Conservation (phyloP, 2,329 filamentous ascomycete genomes). For the Cladosporium halotolerans region DNA sequence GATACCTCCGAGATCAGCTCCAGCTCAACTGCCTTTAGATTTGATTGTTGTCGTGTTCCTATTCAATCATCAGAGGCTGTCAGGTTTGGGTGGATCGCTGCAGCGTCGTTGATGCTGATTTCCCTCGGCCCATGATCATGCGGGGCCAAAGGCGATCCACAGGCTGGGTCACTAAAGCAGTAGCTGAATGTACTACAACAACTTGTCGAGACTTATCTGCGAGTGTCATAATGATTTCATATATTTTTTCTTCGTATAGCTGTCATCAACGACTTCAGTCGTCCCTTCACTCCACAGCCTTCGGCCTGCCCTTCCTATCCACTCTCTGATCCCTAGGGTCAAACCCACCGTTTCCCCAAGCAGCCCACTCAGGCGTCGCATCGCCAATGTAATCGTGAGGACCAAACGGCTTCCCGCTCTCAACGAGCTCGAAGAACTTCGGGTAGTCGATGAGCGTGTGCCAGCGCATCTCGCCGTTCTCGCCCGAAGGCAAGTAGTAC, state of each 20-base stretch:
- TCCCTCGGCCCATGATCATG: no score
- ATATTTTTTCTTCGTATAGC: not conserved
- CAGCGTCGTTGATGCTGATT: no score
- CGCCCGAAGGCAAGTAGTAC: slow-evolving; percentile 52
- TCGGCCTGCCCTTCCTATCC: slow-evolving; percentile 63
- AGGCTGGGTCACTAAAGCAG: no score
- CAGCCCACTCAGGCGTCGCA: slow-evolving; percentile 86
- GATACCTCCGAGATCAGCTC: no score
- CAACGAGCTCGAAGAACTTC: slow-evolving; percentile 76
- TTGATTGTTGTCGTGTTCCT: no score
- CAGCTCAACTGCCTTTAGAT: no score
- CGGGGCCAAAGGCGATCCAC: no score
- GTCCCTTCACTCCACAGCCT: not conserved
- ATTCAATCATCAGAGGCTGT: no score
- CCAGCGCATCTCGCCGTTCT: slow-evolving; percentile 61
- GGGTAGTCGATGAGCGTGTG: slow-evolving; percentile 88
- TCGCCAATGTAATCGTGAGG: slow-evolving; percentile 87
- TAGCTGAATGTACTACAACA: no score
- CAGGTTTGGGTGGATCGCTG: no score
- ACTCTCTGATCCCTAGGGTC: slow-evolving; percentile 85
- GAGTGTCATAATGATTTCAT: no score
- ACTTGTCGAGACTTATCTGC: no score
- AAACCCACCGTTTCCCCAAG: slow-evolving; percentile 91
- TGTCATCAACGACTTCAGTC: not conserved
- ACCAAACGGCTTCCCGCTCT: slow-evolving; percentile 59